These are phyloP conservation scores for Lepiota venenata DNA, from an alignment of 768 basidiomycete species.

Conservation along the genomic window DNA sequence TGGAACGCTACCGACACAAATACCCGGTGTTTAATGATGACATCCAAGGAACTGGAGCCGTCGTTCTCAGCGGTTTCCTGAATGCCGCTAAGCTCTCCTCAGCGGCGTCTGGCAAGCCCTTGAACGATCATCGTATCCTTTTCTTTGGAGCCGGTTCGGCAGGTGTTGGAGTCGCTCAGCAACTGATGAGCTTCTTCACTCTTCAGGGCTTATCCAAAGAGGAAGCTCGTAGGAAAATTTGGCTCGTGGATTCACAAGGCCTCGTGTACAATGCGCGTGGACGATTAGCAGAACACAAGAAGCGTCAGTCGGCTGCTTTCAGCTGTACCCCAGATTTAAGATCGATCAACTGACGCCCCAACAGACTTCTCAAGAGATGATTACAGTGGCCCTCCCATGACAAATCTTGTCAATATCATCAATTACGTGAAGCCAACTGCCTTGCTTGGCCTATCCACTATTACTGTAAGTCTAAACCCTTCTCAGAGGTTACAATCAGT, in stretches of 20 bases:
- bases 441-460: slow-evolving; percentile 87
- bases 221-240: slow-evolving; percentile 76
- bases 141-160: slow-evolving; percentile 94
- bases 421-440: slow-evolving; percentile 84
- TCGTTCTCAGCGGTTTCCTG: slow-evolving; percentile 86
- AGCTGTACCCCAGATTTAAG: not conserved
- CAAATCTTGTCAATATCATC: slow-evolving; percentile 71
- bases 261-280: slow-evolving; percentile 77
- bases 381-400: slow-evolving; percentile 74
- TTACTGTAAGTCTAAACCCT: slow-evolving; percentile 39
- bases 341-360: slow-evolving; percentile 5
- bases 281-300: slow-evolving; percentile 77
- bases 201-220: slow-evolving; percentile 72
- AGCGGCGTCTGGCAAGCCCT: slow-evolving; percentile 61
- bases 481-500: not conserved
- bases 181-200: slow-evolving; percentile 87
- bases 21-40: slow-evolving; percentile 90
- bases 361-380: slow-evolving; percentile 81
- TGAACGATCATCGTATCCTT: slow-evolving; percentile 77
- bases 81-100: slow-evolving; percentile 81
- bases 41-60: slow-evolving; percentile 88
- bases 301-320: slow-evolving; percentile 43
- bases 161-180: slow-evolving; percentile 89
- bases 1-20: slow-evolving; percentile 68
- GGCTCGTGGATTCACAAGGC: slow-evolving; percentile 84